phyloP scores from a whole-genome alignment of 192 early-diverging fungal genomes.

The Mortierella antarctica region DNA sequence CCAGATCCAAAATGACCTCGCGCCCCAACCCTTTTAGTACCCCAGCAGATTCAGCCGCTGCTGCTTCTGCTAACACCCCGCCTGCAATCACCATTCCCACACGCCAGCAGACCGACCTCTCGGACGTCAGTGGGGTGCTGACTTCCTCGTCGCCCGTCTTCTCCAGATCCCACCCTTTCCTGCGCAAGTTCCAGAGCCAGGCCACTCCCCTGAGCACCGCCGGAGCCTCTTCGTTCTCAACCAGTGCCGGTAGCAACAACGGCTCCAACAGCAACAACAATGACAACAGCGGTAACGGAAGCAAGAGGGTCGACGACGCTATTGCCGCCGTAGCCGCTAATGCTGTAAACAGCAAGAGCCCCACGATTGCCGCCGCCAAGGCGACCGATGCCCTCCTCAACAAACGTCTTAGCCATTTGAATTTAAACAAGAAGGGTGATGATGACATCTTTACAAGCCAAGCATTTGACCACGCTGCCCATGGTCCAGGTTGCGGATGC shows the following conservation, averaged over 20 bases:
- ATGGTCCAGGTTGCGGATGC: constrained; percentile 5
- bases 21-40: background rate
- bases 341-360: constrained; percentile 15
- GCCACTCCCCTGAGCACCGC: constrained; percentile 5
- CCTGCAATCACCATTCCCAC: background rate
- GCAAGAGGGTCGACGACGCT: constrained; percentile 23
- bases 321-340: constrained; percentile 12
- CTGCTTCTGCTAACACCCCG: background rate
- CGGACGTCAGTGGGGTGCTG: background rate
- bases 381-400: constrained; percentile 24
- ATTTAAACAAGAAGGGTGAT: background rate
- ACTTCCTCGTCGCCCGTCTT: constrained; percentile 22
- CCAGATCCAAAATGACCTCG: constrained; percentile 32
- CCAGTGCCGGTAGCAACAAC: background rate
- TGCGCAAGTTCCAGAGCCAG: constrained; percentile 35
- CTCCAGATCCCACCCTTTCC: constrained; percentile 35
- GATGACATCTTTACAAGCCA: background rate
- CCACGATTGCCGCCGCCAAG: constrained; percentile 15
- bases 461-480: background rate
- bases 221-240: constrained; percentile 32
- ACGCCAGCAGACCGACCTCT: background rate
- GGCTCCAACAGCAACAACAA: background rate
- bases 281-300: background rate
- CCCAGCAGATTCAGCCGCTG: background rate
- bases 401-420: constrained; percentile 19